A percentile compares a stretch with the other conserved stretches of the same genome.
phyloP scores from a whole-genome alignment of 1,284 basidiomycete genomes.

The Ganoderma sinense region DNA sequence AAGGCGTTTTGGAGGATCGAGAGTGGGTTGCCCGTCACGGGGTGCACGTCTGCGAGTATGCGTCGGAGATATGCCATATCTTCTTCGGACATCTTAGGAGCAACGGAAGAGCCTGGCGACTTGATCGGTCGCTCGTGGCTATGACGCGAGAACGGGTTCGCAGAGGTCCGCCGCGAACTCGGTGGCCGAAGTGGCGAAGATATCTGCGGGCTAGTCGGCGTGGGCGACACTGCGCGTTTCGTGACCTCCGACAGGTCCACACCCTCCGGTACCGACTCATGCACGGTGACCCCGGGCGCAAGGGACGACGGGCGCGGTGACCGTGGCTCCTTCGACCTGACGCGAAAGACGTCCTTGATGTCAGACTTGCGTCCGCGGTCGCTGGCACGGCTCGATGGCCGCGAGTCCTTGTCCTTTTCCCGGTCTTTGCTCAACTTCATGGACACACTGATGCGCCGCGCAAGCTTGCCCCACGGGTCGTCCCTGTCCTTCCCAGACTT shows the following conservation, averaged over 20 bases:
- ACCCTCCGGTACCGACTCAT: slow-evolving; percentile 26
- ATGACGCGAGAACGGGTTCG: slow-evolving; percentile 27
- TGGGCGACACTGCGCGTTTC: slow-evolving; percentile 14
- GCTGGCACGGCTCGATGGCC: slow-evolving; percentile 27
- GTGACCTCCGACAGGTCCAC: slow-evolving; percentile 21
- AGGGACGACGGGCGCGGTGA: slow-evolving; percentile 21
- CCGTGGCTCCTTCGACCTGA: slow-evolving; percentile 22
- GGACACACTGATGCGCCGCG: slow-evolving; percentile 60
- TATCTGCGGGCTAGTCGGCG: slow-evolving; percentile 11
- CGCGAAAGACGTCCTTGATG: slow-evolving; percentile 30
- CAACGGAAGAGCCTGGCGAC: slow-evolving; percentile 46
- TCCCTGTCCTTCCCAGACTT: slow-evolving; percentile 44
- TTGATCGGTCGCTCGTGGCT: slow-evolving; percentile 20
- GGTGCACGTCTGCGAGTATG: slow-evolving; percentile 67
- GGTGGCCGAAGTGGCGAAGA: slow-evolving; percentile 17
- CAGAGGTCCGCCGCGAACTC: slow-evolving; percentile 21
- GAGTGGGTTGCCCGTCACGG: slow-evolving; percentile 47
- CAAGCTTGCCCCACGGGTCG: slow-evolving; percentile 64
- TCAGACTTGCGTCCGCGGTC: slow-evolving; percentile 29
- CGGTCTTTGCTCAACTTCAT: slow-evolving; percentile 52
- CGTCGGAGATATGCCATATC: slow-evolving; percentile 70
- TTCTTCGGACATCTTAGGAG: slow-evolving; percentile 58
- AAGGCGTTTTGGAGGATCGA: slow-evolving; percentile 49
- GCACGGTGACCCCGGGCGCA: slow-evolving; percentile 16
- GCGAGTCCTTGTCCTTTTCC: slow-evolving; percentile 30